Evolutionary conservation across 805 yeast genomes (phyloP), one percentile per base, ranked within the genome.

Genomic region (Groenewaldozyma tartarivorans): DNA sequence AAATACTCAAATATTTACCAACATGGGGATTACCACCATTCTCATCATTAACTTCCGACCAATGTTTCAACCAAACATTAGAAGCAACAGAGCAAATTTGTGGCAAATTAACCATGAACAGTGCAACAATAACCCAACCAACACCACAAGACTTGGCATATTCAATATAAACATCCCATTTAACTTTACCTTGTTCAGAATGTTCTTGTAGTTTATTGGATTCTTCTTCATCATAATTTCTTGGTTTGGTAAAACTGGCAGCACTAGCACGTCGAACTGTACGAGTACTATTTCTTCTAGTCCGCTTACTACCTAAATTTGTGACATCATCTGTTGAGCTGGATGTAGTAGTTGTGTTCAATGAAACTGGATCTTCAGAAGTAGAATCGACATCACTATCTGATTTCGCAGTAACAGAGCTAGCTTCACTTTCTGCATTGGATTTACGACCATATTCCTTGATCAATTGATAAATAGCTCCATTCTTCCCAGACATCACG

Each of bases 21-120:
- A 82, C 75, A 44, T 77, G 58, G 2, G 95, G 94, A 57, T 90
- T 90, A 42, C 63, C 63, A 20, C 87, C 90, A 30, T 63, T 57
- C 34, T 60, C 63, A 3, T 88, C 71, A 56, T 90, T 92, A 18
- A 81, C 75, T 58, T 92, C 99, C 9, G 97, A 84, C 98, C 98
- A 92, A 60, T 85, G 85, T 60, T 92, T 92, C 54, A 92, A 74
- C 99, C 99, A 92, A 40, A 90, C 74, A 57, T 80, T 87, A 29
- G 87, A 78, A 35, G 65, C 64, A 38, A 85, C 90, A 43, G 78
- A 71, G 38, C 78, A 54, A 7, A 70, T 56, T 72, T 75, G 81
- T 0, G 84, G 70, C 4, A 71, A 36, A n/a, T 81, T 54, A 46
- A 82, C 69, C 48, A 76, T 68, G 0, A 56, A 39, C 38, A 86